Conservation (phyloP, 345 rosid species). For the Syzygium aqueum region DNA sequence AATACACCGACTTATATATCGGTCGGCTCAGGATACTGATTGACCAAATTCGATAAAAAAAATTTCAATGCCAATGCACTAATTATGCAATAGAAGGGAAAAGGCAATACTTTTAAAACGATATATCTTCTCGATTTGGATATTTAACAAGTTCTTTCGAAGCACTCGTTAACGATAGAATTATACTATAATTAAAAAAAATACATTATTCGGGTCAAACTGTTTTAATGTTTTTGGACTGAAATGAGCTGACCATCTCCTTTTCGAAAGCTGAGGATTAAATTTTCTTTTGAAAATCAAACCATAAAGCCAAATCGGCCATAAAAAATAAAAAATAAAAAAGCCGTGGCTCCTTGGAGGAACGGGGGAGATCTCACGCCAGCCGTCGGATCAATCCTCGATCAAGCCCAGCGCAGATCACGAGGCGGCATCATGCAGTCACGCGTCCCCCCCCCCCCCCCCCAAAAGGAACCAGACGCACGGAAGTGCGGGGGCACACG, state of each 20-base stretch:
- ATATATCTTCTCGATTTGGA: neutral
- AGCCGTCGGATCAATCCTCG: neutral
- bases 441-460: neutral
- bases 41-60: neutral
- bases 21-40: accelerated
- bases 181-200: no score
- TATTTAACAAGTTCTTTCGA: neutral
- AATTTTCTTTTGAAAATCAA: neutral
- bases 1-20: neutral
- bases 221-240: neutral
- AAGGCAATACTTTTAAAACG: neutral
- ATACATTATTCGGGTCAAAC: neutral
- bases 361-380: neutral
- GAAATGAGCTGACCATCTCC: neutral
- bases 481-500: neutral
- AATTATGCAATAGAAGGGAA: neutral
- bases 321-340: neutral
- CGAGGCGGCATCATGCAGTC: neutral
- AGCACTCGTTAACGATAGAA: no score
- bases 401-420: neutral
- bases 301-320: neutral
- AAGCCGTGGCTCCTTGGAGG: neutral
- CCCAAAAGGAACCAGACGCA: neutral
- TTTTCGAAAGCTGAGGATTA: neutral
- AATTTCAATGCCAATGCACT: neutral